Conservation (phyloP, 139 green algal species). For the Picocystis salinarum region DNA sequence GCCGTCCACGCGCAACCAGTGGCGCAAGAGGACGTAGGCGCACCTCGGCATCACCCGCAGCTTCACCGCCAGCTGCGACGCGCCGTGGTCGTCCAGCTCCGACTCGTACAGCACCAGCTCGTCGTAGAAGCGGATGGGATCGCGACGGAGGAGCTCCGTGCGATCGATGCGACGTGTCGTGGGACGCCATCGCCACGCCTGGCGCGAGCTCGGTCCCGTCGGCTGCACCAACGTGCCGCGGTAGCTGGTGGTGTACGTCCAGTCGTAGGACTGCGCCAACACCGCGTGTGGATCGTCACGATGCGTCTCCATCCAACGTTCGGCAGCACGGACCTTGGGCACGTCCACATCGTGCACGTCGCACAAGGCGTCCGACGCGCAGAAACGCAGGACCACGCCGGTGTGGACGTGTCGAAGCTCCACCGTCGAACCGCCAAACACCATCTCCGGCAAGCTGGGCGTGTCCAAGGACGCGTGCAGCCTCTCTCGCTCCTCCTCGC, state of each 20-base stretch:
- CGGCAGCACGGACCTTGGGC: constrained; percentile 15
- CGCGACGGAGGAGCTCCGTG: constrained; percentile 47
- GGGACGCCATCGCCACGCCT: background rate
- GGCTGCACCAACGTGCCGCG: constrained; percentile 16
- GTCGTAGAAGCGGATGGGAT: constrained; percentile 77
- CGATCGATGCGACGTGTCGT: constrained; percentile 25
- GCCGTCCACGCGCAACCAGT: constrained; percentile 70
- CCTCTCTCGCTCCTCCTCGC: too few relatives aligned
- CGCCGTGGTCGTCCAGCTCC: constrained; percentile 85
- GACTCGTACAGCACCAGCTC: constrained; percentile 42
- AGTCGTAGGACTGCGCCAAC: constrained; percentile 6
- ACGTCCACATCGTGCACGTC: constrained; percentile 36
- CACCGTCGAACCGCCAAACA: constrained; percentile 42
- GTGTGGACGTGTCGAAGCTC: constrained; percentile 35
- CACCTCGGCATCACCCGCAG: constrained; percentile 58
- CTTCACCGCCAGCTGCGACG: constrained; percentile 27
- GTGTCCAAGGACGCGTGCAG: too few relatives aligned
- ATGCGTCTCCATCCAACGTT: background rate
- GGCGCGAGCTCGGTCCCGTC: background rate
- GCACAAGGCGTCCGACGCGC: constrained; percentile 41
- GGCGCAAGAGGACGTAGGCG: constrained; percentile 70
- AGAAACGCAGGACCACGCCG: constrained; percentile 36
- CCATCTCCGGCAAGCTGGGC: constrained; percentile 75
- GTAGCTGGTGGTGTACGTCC: constrained; percentile 71
- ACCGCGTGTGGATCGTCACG: background rate